Percentiles rank a stretch among this genome's conserved stretches.
phyloP scores from a whole-genome alignment of 495 filamentous ascomycete genomes.

The Aspergillus taichungensis region DNA sequence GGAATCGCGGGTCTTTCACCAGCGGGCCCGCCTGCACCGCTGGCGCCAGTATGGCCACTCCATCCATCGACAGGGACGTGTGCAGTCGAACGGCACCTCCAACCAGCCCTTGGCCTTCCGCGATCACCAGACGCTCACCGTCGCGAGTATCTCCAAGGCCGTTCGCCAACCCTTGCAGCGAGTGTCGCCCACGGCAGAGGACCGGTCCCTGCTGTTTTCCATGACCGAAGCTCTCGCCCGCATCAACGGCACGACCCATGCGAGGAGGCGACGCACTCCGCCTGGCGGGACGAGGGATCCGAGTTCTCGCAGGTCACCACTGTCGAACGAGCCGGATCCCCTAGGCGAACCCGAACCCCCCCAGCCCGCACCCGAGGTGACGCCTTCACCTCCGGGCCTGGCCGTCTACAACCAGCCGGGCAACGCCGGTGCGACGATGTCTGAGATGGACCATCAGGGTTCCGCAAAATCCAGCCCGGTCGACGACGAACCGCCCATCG shows the following conservation, averaged over 20 bases:
- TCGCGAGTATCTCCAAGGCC: conserved; percentile 35
- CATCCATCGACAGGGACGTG: conserved; percentile 12
- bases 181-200: conserved; percentile 35
- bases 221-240: conserved; percentile 47
- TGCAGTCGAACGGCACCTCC: conserved; percentile 3
- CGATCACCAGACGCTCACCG: conserved; percentile 31
- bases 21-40: conserved; percentile 54
- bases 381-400: too few relatives aligned
- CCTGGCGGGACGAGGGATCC: too few relatives aligned
- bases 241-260: conserved; percentile 36
- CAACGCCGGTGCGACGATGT: too few relatives aligned
- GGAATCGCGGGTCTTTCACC: conserved; percentile 49
- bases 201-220: conserved; percentile 43
- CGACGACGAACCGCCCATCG: too few relatives aligned
- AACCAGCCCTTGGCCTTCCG: conserved; percentile 21
- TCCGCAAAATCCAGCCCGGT: too few relatives aligned
- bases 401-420: too few relatives aligned
- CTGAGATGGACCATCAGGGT: too few relatives aligned
- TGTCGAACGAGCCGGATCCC: neutral
- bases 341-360: too few relatives aligned
- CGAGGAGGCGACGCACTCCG: too few relatives aligned
- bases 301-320: neutral
- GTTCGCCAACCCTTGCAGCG: conserved; percentile 32
- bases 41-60: conserved; percentile 62
- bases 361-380: too few relatives aligned